Evolutionary conservation across 2,329 filamentous ascomycete genomes (phyloP).

Genomic region (Colletotrichum sp.): DNA sequence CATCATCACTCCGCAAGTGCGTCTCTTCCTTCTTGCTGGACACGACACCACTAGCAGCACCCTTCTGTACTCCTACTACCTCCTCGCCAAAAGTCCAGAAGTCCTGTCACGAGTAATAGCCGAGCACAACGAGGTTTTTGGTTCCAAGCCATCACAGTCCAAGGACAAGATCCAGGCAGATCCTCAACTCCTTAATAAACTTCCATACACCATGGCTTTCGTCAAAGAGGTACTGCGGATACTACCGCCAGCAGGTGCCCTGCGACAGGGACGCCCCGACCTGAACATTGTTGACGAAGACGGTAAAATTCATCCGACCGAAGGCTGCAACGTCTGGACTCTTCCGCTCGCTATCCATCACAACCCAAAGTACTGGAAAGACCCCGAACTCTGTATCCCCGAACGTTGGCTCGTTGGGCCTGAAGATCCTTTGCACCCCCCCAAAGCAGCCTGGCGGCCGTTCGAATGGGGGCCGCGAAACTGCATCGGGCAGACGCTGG

Average conservation of each 20-base stretch:
- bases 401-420: constrained; percentile 46
- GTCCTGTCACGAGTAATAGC: constrained; percentile 26
- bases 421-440: constrained; percentile 8
- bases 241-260: constrained; percentile 54
- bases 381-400: constrained; percentile 48
- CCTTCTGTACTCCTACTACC: constrained; percentile 28
- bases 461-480: constrained; percentile 57
- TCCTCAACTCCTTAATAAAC: constrained; percentile 51
- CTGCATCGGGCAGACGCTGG: constrained; percentile 48
- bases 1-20: constrained; percentile 29
- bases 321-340: constrained; percentile 47
- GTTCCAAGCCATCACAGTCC: constrained; percentile 39
- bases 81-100: constrained; percentile 27
- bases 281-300: constrained; percentile 44
- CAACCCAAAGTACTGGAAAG: constrained; percentile 44
- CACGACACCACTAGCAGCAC: constrained; percentile 36
- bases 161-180: constrained; percentile 43
- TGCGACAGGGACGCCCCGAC: constrained; percentile 40
- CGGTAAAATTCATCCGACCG: constrained; percentile 48
- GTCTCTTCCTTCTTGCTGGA: constrained; percentile 36
- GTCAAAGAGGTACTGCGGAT: constrained; percentile 61
- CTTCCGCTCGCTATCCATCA: constrained; percentile 41
- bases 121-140: constrained; percentile 48
- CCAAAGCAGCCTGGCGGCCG: constrained; percentile 50
- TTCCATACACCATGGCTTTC: constrained; percentile 57